Conservation (phyloP, 129 eudicot genomes). For the Apium graveolens region DNA sequence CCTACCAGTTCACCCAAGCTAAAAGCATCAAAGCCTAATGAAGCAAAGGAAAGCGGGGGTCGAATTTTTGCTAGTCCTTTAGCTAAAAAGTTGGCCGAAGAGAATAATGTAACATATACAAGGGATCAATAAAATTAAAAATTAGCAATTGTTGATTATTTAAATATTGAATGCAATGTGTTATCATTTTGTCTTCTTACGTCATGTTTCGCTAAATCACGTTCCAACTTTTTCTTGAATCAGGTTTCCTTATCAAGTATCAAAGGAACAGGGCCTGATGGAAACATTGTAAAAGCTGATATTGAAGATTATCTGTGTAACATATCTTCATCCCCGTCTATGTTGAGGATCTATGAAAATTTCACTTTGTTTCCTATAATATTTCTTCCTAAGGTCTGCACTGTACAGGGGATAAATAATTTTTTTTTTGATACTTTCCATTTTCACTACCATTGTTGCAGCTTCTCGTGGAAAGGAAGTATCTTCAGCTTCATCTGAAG, state of each 20-base stretch:
- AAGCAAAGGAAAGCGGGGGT: conserved; percentile 37
- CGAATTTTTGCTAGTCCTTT: conserved; percentile 94
- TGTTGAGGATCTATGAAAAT: not conserved
- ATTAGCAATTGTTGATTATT: not conserved
- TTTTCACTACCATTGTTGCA: conserved; percentile 19
- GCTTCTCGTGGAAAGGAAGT: conserved; percentile 71
- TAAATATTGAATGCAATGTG: not conserved
- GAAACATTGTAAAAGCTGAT: conserved; percentile 91
- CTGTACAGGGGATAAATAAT: not conserved
- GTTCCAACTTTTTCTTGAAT: conserved; percentile 13
- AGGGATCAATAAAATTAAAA: not conserved
- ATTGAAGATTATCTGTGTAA: conserved; percentile 92
- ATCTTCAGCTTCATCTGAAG: conserved; percentile 44
- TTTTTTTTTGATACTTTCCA: conserved; percentile 10
- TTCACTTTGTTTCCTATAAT: not conserved
- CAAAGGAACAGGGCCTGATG: conserved; percentile 98
- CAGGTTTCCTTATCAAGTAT: conserved; percentile 80
- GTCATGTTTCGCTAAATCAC: not conserved
- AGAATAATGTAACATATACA: conserved; percentile 42
- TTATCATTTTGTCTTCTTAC: not conserved
- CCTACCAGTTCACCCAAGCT: conserved; percentile 53
- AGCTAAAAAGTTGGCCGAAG: conserved; percentile 95
- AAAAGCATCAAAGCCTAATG: conserved; percentile 42
- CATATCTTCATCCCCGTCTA: not conserved
- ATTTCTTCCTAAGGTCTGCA: not conserved